These are phyloP conservation scores for Ustanciosporium gigantosporum DNA, from an alignment of 1,284 basidiomycete genomes.

Conservation along the genomic window DNA sequence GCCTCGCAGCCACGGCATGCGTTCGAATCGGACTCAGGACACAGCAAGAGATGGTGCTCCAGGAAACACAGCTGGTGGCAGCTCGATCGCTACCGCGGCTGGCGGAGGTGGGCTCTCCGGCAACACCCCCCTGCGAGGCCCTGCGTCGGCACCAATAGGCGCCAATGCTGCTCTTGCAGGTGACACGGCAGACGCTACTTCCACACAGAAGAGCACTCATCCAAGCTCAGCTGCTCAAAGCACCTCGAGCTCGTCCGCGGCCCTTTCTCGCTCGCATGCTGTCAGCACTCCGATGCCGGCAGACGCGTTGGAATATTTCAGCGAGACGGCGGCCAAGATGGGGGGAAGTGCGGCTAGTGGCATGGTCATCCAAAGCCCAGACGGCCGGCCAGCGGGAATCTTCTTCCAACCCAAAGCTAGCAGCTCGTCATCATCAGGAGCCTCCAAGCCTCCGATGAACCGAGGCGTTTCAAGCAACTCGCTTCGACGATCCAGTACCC, in stretches of 20 bases:
- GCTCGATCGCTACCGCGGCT: not conserved
- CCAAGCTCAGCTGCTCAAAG: constrained; percentile 6
- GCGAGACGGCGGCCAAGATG: constrained; percentile 71
- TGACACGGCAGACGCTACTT: constrained; percentile 2
- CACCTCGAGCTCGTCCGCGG: constrained; percentile 2
- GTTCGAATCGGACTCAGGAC: constrained; percentile 4
- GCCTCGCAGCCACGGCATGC: constrained; percentile 4
- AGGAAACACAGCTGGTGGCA: not conserved
- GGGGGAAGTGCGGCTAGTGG: constrained; percentile 79
- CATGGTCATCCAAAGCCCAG: constrained; percentile 85
- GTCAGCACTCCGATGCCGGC: constrained; percentile 46
- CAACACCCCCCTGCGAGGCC: not conserved
- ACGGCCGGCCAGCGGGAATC: constrained; percentile 89
- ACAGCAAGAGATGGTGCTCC: constrained; percentile 1
- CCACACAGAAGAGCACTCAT: constrained; percentile 6
- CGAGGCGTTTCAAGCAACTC: constrained; percentile 22
- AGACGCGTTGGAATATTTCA: constrained; percentile 86
- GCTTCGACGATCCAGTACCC: not conserved
- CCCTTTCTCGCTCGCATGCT: constrained; percentile 9
- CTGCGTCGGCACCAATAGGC: no score
- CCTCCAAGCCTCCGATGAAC: constrained; percentile 16
- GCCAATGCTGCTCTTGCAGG: no score
- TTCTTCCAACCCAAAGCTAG: constrained; percentile 77
- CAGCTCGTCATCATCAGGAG: constrained; percentile 3
- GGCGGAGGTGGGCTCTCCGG: not conserved